Percentiles rank a stretch among this genome's conserved stretches.
These are phyloP conservation scores for Rubroboletus pulcherrimus DNA, from an alignment of 768 basidiomycete species.

Conservation along the genomic window DNA sequence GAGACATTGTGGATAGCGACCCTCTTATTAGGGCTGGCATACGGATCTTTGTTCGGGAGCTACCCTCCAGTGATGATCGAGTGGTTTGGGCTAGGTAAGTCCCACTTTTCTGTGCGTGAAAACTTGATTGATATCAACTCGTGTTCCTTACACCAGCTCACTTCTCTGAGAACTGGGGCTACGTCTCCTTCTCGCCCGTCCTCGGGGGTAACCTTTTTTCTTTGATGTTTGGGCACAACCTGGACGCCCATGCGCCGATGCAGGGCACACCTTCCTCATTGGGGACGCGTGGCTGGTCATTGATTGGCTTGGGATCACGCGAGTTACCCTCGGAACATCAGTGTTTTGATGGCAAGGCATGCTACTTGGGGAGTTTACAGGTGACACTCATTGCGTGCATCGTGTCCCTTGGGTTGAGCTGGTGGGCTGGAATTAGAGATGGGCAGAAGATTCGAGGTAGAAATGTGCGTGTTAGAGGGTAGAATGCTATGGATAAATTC, in stretches of 20 bases:
- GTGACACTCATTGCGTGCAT: conserved; percentile 40
- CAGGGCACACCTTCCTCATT: neutral
- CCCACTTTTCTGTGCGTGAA: neutral
- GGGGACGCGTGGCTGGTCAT: neutral
- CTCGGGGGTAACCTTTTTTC: conserved; percentile 82
- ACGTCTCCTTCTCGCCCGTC: conserved; percentile 66
- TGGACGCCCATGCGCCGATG: conserved; percentile 61
- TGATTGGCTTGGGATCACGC: conserved; percentile 2
- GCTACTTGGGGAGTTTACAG: conserved; percentile 57
- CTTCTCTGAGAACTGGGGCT: conserved; percentile 87
- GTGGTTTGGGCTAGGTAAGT: conserved; percentile 85
- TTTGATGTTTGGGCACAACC: conserved; percentile 74
- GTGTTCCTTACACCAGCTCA: conserved; percentile 40
- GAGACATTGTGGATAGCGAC: conserved; percentile 56
- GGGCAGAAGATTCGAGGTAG: conserved; percentile 7
- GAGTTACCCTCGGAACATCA: conserved; percentile 35
- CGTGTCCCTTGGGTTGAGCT: conserved; percentile 34
- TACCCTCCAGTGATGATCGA: conserved; percentile 77
- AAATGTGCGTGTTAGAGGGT: neutral
- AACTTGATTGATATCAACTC: neutral
- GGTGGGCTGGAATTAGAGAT: conserved; percentile 37
- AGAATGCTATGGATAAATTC: neutral
- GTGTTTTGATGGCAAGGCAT: conserved; percentile 55
- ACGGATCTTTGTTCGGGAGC: conserved; percentile 72
- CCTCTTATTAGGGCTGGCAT: conserved; percentile 41